Evolutionary conservation across 1,284 basidiomycete genomes (phyloP).

Genomic region (Austropuccinia psidii): DNA sequence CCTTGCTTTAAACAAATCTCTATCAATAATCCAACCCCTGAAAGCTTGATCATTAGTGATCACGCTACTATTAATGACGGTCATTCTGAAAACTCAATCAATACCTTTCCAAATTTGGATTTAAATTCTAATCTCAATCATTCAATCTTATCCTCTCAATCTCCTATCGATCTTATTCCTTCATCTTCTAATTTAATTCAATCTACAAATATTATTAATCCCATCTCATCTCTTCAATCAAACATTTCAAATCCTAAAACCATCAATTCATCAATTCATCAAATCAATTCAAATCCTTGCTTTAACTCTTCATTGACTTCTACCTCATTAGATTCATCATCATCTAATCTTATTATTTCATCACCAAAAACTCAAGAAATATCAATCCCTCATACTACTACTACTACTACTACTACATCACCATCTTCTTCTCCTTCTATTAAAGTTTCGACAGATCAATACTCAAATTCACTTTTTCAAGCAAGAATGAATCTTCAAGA

Average conservation of each 20-base stretch:
- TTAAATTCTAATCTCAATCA: too few relatives aligned
- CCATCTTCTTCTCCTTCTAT: not conserved
- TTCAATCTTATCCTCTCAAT: not conserved
- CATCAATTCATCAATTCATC: not conserved
- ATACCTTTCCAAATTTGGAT: not conserved
- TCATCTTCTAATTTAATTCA: not conserved
- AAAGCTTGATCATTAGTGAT: conserved; percentile 12
- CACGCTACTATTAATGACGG: conserved; percentile 28
- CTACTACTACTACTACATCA: not conserved
- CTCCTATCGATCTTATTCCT: not conserved
- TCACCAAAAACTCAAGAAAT: not conserved
- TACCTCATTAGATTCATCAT: not conserved
- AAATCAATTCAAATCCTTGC: not conserved
- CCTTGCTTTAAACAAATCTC: not conserved
- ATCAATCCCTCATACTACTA: too few relatives aligned
- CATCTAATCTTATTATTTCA: not conserved
- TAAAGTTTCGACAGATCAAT: not conserved
- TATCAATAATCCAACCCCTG: not conserved
- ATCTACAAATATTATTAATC: not conserved
- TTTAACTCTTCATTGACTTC: not conserved
- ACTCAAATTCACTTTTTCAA: conserved; percentile 2
- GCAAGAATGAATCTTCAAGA: conserved; percentile 21
- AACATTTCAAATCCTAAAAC: not conserved
- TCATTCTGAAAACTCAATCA: conserved; percentile 1
- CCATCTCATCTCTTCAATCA: not conserved